Conservation (phyloP, 257 asterid species). For the Ehretia macrophylla region DNA sequence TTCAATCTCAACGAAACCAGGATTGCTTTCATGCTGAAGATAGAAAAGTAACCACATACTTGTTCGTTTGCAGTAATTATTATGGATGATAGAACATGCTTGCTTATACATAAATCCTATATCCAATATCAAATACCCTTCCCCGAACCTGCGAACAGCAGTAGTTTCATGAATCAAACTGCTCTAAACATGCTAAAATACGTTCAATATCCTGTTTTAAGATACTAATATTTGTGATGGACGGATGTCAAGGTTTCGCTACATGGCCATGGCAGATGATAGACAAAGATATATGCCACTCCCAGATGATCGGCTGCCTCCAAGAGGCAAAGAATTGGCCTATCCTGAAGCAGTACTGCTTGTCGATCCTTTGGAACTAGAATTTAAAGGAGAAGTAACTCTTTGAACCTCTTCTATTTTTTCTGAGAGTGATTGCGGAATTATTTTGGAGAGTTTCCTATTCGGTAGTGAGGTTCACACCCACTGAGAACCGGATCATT, state of each 20-base stretch:
- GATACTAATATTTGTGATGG: too few relatives aligned
- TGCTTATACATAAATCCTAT: too few relatives aligned
- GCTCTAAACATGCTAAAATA: too few relatives aligned
- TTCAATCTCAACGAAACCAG: slow-evolving; percentile 71
- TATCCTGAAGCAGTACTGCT: slow-evolving; percentile 87
- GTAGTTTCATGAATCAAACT: too few relatives aligned
- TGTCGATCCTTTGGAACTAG: slow-evolving; percentile 74
- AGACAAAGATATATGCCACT: slow-evolving; percentile 72
- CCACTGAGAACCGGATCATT: too few relatives aligned
- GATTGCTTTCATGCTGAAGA: slow-evolving; percentile 82
- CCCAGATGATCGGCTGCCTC: slow-evolving; percentile 76
- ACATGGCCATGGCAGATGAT: slow-evolving; percentile 81
- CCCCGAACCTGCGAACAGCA: too few relatives aligned
- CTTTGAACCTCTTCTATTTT: not conserved
- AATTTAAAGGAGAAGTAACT: slow-evolving; percentile 74
- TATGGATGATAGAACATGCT: too few relatives aligned
- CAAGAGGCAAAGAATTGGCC: slow-evolving; percentile 72
- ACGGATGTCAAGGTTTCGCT: slow-evolving; percentile 43
- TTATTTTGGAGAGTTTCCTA: too few relatives aligned
- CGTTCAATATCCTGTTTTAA: too few relatives aligned
- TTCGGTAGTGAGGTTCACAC: too few relatives aligned
- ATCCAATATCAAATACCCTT: too few relatives aligned
- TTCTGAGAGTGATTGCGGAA: not conserved
- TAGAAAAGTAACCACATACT: slow-evolving; percentile 49
- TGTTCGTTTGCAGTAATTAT: not conserved